Evolutionary conservation across 345 rosid species (phyloP).

Genomic region (Murraya koenigii): DNA sequence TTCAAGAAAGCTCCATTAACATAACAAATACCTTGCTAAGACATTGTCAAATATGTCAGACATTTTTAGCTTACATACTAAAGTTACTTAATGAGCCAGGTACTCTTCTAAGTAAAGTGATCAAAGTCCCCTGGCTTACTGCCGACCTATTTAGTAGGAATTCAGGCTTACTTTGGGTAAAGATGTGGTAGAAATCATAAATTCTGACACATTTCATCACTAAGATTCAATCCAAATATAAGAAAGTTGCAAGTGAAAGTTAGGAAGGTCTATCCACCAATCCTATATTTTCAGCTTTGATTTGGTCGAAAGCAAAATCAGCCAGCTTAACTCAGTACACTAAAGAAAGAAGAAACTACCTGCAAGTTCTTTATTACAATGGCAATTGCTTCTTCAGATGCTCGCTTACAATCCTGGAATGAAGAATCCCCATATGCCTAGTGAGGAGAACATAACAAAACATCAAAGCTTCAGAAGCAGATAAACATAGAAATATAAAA

Average conservation of each 20-base stretch:
- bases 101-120: not conserved
- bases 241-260: not conserved
- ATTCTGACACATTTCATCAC: not conserved
- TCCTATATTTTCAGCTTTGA: not conserved
- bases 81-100: not conserved
- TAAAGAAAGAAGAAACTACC: constrained; percentile 39
- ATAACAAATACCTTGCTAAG: not conserved
- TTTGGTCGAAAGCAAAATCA: not conserved
- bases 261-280: not conserved
- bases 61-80: not conserved
- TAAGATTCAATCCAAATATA: not conserved
- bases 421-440: constrained; percentile 97
- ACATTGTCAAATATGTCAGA: not conserved
- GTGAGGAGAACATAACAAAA: constrained; percentile 16
- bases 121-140: not conserved
- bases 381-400: constrained; percentile 89
- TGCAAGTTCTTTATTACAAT: constrained; percentile 69
- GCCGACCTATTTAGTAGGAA: not conserved
- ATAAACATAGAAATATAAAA: not conserved
- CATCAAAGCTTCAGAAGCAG: constrained; percentile 16
- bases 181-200: not conserved
- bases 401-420: constrained; percentile 92
- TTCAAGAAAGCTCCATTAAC: not conserved
- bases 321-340: not conserved
- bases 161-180: not conserved